Percentiles rank a stretch among this genome's conserved stretches.
These are phyloP conservation scores for Thamnidium elegans DNA, from an alignment of 192 early-diverging fungal species.

Conservation along the genomic window DNA sequence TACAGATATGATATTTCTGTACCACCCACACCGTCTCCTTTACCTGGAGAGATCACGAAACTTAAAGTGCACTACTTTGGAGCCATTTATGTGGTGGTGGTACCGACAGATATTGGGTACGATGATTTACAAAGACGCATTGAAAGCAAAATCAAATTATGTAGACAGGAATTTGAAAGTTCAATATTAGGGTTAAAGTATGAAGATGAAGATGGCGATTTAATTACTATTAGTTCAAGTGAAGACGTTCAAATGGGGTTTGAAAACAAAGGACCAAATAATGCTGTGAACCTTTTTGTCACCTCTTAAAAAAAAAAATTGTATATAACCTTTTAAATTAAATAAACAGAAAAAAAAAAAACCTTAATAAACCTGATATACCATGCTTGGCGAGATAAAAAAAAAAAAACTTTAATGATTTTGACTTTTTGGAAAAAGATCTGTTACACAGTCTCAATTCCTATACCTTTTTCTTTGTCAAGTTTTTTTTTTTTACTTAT, in stretches of 20 bases:
- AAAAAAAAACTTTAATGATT: no score
- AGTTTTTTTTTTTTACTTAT: no score
- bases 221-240: conserved; percentile 79
- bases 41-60: conserved; percentile 49
- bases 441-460: no score
- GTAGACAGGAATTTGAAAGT: conserved; percentile 55
- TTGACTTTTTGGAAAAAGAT: no score
- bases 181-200: conserved; percentile 76
- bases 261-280: conserved; percentile 56
- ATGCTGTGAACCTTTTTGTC: conserved; percentile 54
- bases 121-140: conserved; percentile 75
- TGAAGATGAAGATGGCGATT: conserved; percentile 93
- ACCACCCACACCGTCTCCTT: not conserved
- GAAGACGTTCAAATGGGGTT: conserved; percentile 93
- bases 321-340: no score
- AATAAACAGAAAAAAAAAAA: no score
- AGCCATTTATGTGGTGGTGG: conserved; percentile 88
- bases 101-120: conserved; percentile 71
- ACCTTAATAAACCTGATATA: no score
- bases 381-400: no score
- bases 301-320: conserved; percentile 29
- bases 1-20: not conserved
- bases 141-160: conserved; percentile 85
- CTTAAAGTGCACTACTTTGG: conserved; percentile 86
- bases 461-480: no score